Conservation (phyloP, 1,139 yeast genomes). For the Candida sojae region DNA sequence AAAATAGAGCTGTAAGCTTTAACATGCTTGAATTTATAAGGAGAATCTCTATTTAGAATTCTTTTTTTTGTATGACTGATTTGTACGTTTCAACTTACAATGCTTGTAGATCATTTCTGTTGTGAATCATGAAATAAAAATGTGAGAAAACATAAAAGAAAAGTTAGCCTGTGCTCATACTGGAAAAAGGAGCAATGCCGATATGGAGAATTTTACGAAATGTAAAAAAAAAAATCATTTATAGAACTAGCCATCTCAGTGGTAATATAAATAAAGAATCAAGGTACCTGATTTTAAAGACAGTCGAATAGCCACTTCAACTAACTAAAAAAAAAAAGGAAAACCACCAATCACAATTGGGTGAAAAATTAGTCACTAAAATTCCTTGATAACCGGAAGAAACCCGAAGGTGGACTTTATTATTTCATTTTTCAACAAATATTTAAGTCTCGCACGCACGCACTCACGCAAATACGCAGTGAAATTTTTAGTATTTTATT, state of each 20-base stretch:
- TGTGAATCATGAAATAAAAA: too few relatives aligned
- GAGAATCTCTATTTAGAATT: not conserved
- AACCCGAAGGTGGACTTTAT: constrained; percentile 1
- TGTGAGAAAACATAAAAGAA: not conserved
- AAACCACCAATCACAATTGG: not conserved
- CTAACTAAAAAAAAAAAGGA: too few relatives aligned
- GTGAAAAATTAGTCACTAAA: not conserved
- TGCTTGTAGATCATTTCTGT: not conserved
- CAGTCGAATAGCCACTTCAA: too few relatives aligned
- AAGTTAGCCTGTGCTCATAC: not conserved
- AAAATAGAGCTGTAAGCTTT: too few relatives aligned
- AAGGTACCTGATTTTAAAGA: not conserved
- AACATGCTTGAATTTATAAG: not conserved
- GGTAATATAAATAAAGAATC: not conserved
- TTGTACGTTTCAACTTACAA: not conserved
- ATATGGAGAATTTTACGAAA: not conserved
- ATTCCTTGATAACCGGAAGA: not conserved
- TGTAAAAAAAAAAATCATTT: not conserved
- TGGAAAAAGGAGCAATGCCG: not conserved
- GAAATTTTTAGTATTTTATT: not conserved
- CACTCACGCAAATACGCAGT: not conserved
- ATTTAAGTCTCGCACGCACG: too few relatives aligned
- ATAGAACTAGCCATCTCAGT: not conserved
- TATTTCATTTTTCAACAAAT: not conserved
- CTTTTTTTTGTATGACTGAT: too few relatives aligned